Percentiles rank a stretch among this genome's conserved stretches.
phyloP scores from a whole-genome alignment of 176 grass and related monocot species.

The Olyra latifolia region DNA sequence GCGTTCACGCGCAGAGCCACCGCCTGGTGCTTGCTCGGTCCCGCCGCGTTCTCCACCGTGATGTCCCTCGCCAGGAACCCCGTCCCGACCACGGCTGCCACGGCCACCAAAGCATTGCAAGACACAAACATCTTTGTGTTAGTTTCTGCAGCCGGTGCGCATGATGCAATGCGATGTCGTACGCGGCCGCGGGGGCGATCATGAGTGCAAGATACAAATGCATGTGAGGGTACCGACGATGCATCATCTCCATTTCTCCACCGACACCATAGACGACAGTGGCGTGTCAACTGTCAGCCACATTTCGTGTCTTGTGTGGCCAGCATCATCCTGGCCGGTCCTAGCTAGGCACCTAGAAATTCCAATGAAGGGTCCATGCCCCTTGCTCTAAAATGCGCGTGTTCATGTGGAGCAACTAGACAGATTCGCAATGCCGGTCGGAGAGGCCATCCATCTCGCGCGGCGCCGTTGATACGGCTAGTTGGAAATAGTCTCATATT shows the following conservation, averaged over 20 bases:
- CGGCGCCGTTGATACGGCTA: not conserved
- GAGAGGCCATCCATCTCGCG: not conserved
- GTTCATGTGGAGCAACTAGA: not conserved
- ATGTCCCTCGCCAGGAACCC: slow-evolving; percentile 75
- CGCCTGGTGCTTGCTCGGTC: slow-evolving; percentile 71
- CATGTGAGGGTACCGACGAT: not conserved
- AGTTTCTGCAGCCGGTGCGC: too few relatives aligned
- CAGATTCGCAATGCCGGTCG: not conserved
- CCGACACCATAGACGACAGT: slow-evolving; percentile 11
- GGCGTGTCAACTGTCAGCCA: not conserved
- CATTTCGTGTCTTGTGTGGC: not conserved
- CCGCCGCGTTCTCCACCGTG: slow-evolving; percentile 88
- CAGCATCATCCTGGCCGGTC: not conserved
- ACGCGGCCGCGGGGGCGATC: not conserved
- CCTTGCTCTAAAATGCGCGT: not conserved
- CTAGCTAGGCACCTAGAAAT: too few relatives aligned
- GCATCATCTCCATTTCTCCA: not conserved
- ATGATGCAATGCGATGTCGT: not conserved
- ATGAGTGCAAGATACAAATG: not conserved
- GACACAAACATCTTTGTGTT: not conserved
- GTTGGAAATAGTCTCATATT: too few relatives aligned
- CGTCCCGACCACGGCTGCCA: slow-evolving; percentile 65
- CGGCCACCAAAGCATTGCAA: not conserved
- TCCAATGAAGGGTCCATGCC: not conserved
- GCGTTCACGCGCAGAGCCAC: slow-evolving; percentile 72